Evolutionary conservation across 441 rosid species (phyloP), one percentile per base, ranked within the genome.

Genomic region (Pelargonium citronellum): DNA sequence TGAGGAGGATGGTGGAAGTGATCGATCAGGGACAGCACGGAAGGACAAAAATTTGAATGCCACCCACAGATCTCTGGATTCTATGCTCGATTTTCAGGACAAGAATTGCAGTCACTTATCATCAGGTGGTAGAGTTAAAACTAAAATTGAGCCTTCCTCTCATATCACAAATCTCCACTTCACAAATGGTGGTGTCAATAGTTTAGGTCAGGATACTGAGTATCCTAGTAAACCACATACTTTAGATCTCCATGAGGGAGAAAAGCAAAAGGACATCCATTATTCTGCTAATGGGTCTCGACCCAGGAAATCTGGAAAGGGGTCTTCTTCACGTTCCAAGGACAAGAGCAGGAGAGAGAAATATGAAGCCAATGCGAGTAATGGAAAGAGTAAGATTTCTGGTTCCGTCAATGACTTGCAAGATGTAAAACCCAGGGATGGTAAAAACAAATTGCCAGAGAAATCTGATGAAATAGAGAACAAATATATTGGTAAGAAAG

Each of bases 1-100:
- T 75, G 91, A 85, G 79, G 86, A 89, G 80, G 85, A 82, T 73
- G 87, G 84, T 61, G 82, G 81, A 74, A 84, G 86, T 84, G 90
- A 85, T 77, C 83, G 87, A 74, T 87, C 86, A 61, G 86, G 81
- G 61, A 78, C 75, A 27, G 85, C 69, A 10, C 72, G 74, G 73
- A 87, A 83, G 78, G 83, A 76, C 3, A 84, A 82, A 20, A 1
- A 73, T 71, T 55, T 67, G 51, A 72, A 71, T 73, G 75, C 69
- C 66, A 74, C 67, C 73, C 82, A 74, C 65, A 84, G 83, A 75
- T 83, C 87, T 53, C 79, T 75, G 70, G 88, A 83, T 27, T 77
- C 83, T 69, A 78, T 81, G 79, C 80, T 69, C 75, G 83, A 83
- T 75, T 74, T 76, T 65, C 84, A 75, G 81, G 91, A 83, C 47